Percentiles rank a stretch among this genome's conserved stretches.
phyloP scores from a whole-genome alignment of 208 protist genomes.

The Leptomonas seymouri region DNA sequence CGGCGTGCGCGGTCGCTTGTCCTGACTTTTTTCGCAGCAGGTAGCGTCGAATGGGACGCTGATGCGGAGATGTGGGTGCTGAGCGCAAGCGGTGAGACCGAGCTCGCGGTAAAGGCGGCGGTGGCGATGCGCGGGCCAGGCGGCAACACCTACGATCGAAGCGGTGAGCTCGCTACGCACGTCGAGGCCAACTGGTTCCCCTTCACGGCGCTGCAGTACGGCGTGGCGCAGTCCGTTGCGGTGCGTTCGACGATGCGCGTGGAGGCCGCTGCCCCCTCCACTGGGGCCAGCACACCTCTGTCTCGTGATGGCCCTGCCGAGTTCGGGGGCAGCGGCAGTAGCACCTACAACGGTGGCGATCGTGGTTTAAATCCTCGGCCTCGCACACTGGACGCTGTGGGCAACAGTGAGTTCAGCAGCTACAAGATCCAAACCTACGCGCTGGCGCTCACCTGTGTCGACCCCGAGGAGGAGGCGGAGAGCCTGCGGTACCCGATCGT shows the following conservation, averaged over 20 bases:
- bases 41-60: conserved; percentile 29
- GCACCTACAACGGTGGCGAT: background rate
- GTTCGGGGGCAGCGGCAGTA: background rate
- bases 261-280: background rate
- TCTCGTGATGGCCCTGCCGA: no score
- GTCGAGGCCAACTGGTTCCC: conserved; percentile 25
- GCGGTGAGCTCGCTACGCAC: background rate
- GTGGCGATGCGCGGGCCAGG: background rate
- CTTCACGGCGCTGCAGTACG: conserved; percentile 58
- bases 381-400: background rate
- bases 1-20: conserved; percentile 30
- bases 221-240: conserved; percentile 30
- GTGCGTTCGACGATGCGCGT: conserved; percentile 32
- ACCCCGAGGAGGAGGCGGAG: conserved; percentile 28
- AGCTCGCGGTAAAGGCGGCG: conserved; percentile 23
- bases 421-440: conserved; percentile 7
- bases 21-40: conserved; percentile 35
- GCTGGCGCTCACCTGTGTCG: conserved; percentile 18
- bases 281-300: no score
- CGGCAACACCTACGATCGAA: background rate
- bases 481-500: conserved; percentile 32
- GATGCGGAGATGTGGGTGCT: conserved; percentile 20
- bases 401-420: background rate
- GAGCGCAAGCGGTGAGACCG: conserved; percentile 26
- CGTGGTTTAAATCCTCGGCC: background rate